Evolutionary conservation across 305 asterid species (phyloP).

Genomic region (Solanum hybrid): DNA sequence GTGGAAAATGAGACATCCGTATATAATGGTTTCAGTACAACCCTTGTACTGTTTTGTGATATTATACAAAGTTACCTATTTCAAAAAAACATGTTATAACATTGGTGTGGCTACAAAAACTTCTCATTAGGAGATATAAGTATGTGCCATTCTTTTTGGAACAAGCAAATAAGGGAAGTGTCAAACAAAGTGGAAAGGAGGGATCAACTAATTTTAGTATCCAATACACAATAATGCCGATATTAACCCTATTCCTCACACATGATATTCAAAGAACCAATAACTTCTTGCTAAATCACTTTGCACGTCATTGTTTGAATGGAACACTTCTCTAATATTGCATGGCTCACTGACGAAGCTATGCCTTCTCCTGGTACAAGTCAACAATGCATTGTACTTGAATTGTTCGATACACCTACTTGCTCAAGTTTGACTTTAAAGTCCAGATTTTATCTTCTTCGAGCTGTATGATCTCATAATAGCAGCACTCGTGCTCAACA

Average conservation of each 20-base stretch:
- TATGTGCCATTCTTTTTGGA: not conserved
- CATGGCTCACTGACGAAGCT: not conserved
- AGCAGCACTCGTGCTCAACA: not conserved
- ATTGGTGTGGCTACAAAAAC: not conserved
- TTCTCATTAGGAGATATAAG: not conserved
- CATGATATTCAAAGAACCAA: not conserved
- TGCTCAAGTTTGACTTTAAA: not conserved
- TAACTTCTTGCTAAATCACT: not conserved
- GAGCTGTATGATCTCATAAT: constrained; percentile 2
- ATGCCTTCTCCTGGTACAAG: not conserved
- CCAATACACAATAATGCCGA: not conserved
- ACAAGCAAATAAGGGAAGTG: not conserved
- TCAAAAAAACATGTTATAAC: not conserved
- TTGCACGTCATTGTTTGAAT: not conserved
- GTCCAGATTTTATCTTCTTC: not conserved
- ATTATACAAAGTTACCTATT: not conserved
- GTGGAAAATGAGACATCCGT: not conserved
- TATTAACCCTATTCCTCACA: not conserved
- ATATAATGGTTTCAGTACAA: not conserved
- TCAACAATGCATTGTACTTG: not conserved
- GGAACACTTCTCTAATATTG: not conserved
- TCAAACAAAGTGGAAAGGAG: not conserved
- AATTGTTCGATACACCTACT: not conserved
- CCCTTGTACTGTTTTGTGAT: not conserved
- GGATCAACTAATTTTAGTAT: not conserved